Evolutionary conservation across 768 basidiomycete genomes (phyloP).

Genomic region (Strobilomyces echinocephalus): DNA sequence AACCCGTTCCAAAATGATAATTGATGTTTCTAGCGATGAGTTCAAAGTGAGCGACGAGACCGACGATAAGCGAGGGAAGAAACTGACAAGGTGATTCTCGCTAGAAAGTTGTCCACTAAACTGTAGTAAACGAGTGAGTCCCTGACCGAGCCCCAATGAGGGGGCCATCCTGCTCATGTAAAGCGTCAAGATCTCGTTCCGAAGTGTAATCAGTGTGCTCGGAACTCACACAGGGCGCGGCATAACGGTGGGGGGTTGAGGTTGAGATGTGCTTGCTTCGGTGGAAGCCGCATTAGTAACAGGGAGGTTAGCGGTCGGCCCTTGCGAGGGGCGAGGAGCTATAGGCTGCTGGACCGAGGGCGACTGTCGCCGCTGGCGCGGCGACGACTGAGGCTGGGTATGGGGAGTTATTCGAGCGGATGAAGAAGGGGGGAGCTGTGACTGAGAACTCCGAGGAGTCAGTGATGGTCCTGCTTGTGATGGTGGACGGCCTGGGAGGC

Average conservation of each 20-base stretch:
- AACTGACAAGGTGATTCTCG: conserved; percentile 45
- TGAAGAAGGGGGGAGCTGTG: conserved; percentile 34
- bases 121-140: conserved; percentile 57
- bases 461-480: conserved; percentile 45
- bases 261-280: conserved; percentile 31
- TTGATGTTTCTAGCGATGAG: conserved; percentile 48
- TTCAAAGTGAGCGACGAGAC: conserved; percentile 3
- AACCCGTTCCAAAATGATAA: conserved; percentile 64
- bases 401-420: conserved; percentile 35
- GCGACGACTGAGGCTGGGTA: conserved; percentile 32
- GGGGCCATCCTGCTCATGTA: conserved; percentile 27
- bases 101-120: conserved; percentile 63
- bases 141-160: conserved; percentile 55
- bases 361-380: conserved; percentile 31
- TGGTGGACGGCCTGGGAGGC: conserved; percentile 43
- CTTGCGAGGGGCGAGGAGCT: conserved; percentile 34
- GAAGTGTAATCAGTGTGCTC: neutral
- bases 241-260: conserved; percentile 25
- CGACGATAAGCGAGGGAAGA: neutral
- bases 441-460: conserved; percentile 41
- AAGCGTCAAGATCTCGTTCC: conserved; percentile 14
- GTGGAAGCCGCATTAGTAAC: conserved; percentile 23
- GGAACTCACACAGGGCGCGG: conserved; percentile 31
- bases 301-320: conserved; percentile 21
- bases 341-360: conserved; percentile 35